phyloP scores from a whole-genome alignment of 371 early-diverging fungal species.

The Ordospora pajunii region DNA sequence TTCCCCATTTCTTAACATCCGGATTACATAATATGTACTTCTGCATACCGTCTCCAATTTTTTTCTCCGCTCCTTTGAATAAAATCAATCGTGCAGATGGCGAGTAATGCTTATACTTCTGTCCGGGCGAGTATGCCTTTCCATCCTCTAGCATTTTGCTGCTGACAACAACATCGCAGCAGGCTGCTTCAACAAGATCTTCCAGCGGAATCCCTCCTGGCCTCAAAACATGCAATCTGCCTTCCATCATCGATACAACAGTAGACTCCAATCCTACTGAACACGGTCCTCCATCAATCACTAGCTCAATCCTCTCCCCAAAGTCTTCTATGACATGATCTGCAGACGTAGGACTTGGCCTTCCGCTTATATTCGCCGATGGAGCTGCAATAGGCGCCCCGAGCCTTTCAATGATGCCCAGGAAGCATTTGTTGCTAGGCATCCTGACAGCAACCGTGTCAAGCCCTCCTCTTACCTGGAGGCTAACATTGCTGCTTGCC shows the following conservation, averaged over 20 bases:
- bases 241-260: constrained; percentile 68
- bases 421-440: constrained; percentile 78
- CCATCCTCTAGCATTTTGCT: neutral
- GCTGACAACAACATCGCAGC: constrained; percentile 3
- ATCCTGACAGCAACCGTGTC: constrained; percentile 84
- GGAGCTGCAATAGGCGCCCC: constrained; percentile 92
- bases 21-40: neutral
- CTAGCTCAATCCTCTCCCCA: constrained; percentile 68
- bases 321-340: constrained; percentile 80
- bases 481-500: constrained; percentile 65
- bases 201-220: constrained; percentile 90
- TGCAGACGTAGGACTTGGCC: constrained; percentile 84
- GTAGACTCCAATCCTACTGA: constrained; percentile 86
- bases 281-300: constrained; percentile 84
- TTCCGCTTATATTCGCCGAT: constrained; percentile 91
- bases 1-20: constrained; percentile 17
- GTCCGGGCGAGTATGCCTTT: constrained; percentile 82
- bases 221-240: constrained; percentile 74
- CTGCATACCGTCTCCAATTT: constrained; percentile 1
- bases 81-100: constrained; percentile 63
- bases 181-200: constrained; percentile 60
- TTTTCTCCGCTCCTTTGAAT: constrained; percentile 23
- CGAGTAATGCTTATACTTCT: constrained; percentile 96
- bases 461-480: constrained; percentile 72
- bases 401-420: constrained; percentile 72